Conservation (phyloP, 108 stramenopile genomes). For the Discostella stelligeroides region DNA sequence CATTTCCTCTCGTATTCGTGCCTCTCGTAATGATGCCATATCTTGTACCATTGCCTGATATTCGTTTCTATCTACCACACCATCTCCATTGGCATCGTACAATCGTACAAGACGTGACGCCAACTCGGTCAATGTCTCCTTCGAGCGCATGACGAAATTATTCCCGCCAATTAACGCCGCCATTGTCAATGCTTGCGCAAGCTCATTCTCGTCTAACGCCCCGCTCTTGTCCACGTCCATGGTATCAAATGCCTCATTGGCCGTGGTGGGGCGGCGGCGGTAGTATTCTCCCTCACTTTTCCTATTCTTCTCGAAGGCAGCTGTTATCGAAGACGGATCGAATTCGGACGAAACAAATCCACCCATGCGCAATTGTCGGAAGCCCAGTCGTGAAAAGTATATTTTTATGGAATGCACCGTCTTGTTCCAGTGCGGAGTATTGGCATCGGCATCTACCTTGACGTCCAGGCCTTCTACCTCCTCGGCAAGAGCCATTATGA, state of each 20-base stretch:
- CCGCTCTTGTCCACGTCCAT: constrained; percentile 85
- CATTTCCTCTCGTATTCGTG: constrained; percentile 26
- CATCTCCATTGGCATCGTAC: constrained; percentile 85
- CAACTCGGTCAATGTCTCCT: constrained; percentile 52
- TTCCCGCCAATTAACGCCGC: constrained; percentile 47
- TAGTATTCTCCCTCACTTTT: not conserved
- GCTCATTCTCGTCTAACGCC: constrained; percentile 72
- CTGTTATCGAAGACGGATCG: constrained; percentile 12
- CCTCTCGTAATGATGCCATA: constrained; percentile 71
- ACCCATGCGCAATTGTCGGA: constrained; percentile 71
- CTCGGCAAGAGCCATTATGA: constrained; percentile 77
- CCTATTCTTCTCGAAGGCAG: not conserved
- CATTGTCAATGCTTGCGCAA: constrained; percentile 71
- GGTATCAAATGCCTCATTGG: constrained; percentile 80
- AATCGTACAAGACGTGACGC: constrained; percentile 70
- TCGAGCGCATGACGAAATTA: constrained; percentile 28
- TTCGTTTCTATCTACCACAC: constrained; percentile 83
- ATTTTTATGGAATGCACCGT: constrained; percentile 77
- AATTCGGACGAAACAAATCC: constrained; percentile 50
- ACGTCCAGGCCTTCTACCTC: constrained; percentile 75
- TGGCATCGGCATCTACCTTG: constrained; percentile 53
- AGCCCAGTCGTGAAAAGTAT: constrained; percentile 78
- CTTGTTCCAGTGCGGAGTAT: constrained; percentile 73
- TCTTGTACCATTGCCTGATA: constrained; percentile 85
- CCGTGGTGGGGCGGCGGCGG: constrained; percentile 37